These are phyloP conservation scores for Daedalea quercina DNA, from an alignment of 768 basidiomycete genomes.

Conservation along the genomic window DNA sequence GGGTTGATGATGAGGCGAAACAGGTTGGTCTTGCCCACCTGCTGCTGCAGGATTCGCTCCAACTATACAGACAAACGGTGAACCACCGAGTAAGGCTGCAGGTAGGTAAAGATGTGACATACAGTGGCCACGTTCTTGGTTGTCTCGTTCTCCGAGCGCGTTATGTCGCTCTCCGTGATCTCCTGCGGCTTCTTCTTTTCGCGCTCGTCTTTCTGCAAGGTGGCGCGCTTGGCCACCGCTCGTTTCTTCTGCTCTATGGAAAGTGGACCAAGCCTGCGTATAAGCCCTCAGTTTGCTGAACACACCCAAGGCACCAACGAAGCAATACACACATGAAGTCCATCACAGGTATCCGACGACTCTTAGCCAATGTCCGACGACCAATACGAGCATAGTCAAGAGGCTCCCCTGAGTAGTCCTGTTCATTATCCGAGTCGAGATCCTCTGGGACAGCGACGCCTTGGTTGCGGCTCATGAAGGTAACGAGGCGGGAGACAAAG, in stretches of 20 bases:
- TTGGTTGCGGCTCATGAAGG: slow-evolving; percentile 69
- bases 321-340: slow-evolving; percentile 74
- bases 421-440: slow-evolving; percentile 45
- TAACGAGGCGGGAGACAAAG: slow-evolving; percentile 69
- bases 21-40: slow-evolving; percentile 56
- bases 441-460: slow-evolving; percentile 31
- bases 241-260: slow-evolving; percentile 82
- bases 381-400: slow-evolving; percentile 87
- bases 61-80: slow-evolving; percentile 37
- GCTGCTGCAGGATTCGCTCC: slow-evolving; percentile 45
- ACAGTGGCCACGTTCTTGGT: slow-evolving; percentile 79
- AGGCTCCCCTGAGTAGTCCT: slow-evolving; percentile 27
- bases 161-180: slow-evolving; percentile 76
- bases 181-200: slow-evolving; percentile 71
- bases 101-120: slow-evolving; percentile 16
- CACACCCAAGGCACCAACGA: not conserved
- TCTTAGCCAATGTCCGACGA: slow-evolving; percentile 74
- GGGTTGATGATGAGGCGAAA: slow-evolving; percentile 91
- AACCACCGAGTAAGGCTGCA: not conserved
- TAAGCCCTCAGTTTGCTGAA: not conserved
- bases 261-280: slow-evolving; percentile 84
- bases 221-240: slow-evolving; percentile 48
- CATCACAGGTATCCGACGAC: slow-evolving; percentile 69
- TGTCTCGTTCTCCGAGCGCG: slow-evolving; percentile 82
- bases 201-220: slow-evolving; percentile 65